Evolutionary conservation across 805 yeast species (phyloP).

Genomic region (Starmerella etchellsii): DNA sequence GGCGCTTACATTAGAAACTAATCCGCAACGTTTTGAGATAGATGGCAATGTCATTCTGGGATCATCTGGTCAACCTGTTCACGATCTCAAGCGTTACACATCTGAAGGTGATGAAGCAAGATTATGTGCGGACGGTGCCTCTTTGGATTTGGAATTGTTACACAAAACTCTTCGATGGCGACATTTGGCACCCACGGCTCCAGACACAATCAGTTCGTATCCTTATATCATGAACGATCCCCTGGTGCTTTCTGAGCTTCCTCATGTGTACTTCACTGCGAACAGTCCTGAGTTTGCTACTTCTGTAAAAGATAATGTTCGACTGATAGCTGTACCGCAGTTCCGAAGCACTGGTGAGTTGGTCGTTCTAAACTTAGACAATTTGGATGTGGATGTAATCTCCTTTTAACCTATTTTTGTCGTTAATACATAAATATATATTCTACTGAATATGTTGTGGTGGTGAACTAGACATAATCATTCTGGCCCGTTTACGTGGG

Average conservation of each 20-base stretch:
- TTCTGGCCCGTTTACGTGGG: background rate
- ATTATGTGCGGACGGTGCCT: conserved; percentile 2
- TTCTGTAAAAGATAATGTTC: conserved; percentile 25
- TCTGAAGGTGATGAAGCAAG: background rate
- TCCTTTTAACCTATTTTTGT: background rate
- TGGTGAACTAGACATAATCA: background rate
- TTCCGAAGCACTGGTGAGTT: conserved; percentile 54
- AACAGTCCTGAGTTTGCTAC: conserved; percentile 55
- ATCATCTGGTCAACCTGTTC: conserved; percentile 72
- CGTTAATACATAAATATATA: background rate
- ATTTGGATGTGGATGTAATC: conserved; percentile 44
- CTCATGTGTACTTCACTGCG: conserved; percentile 78
- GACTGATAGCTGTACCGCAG: conserved; percentile 56
- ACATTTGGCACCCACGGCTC: conserved; percentile 84
- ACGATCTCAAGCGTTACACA: conserved; percentile 60
- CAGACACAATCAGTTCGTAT: conserved; percentile 85
- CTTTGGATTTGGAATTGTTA: conserved; percentile 38
- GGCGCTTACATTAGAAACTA: conserved; percentile 40
- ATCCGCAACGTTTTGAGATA: conserved; percentile 51
- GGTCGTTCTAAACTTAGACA: conserved; percentile 46
- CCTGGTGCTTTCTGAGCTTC: conserved; percentile 59
- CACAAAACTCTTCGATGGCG: conserved; percentile 70
- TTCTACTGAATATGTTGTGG: background rate
- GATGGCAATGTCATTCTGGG: conserved; percentile 49
- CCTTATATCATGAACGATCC: conserved; percentile 74